phyloP scores from a whole-genome alignment of 495 filamentous ascomycete species.

The Annulohypoxylon maeteangense region DNA sequence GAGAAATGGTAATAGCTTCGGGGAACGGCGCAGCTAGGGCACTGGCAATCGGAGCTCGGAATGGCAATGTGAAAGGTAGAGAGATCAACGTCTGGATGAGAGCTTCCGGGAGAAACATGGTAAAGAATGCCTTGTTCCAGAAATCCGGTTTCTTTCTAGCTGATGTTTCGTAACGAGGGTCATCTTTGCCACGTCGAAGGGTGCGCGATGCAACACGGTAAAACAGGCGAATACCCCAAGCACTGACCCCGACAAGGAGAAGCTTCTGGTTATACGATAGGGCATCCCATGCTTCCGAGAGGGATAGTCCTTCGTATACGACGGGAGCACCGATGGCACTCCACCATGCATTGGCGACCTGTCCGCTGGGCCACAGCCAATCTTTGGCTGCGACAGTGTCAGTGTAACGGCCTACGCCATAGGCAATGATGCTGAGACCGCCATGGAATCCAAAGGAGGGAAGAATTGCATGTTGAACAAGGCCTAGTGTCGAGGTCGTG shows the following conservation, averaged over 20 bases:
- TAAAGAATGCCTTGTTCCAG: conserved; percentile 63
- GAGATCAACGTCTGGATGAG: conserved; percentile 63
- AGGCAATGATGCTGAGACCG: conserved; percentile 53
- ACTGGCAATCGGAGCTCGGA: conserved; percentile 50
- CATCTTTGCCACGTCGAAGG: conserved; percentile 60
- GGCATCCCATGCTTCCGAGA: conserved; percentile 54
- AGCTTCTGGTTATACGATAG: conserved; percentile 63
- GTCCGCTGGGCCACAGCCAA: conserved; percentile 65
- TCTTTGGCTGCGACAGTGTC: conserved; percentile 67
- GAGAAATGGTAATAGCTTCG: conserved; percentile 26
- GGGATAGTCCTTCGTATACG: conserved; percentile 51
- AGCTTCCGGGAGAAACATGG: conserved; percentile 64
- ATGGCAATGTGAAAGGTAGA: conserved; percentile 65
- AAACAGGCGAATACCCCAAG: conserved; percentile 66
- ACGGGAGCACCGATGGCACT: conserved; percentile 62
- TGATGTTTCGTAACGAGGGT: conserved; percentile 61
- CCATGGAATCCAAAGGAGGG: conserved; percentile 36
- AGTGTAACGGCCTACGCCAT: conserved; percentile 57
- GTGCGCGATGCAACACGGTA: conserved; percentile 60
- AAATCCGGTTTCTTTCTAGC: conserved; percentile 61
- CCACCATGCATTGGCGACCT: conserved; percentile 69
- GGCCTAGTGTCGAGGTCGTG: conserved; percentile 33
- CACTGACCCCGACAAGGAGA: conserved; percentile 62
- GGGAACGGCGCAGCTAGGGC: conserved; percentile 38
- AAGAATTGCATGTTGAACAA: conserved; percentile 32